Evolutionary conservation across 2,329 filamentous ascomycete species (phyloP), one percentile per base, ranked within the genome.

Genomic region (Cladophialophora exuberans): DNA sequence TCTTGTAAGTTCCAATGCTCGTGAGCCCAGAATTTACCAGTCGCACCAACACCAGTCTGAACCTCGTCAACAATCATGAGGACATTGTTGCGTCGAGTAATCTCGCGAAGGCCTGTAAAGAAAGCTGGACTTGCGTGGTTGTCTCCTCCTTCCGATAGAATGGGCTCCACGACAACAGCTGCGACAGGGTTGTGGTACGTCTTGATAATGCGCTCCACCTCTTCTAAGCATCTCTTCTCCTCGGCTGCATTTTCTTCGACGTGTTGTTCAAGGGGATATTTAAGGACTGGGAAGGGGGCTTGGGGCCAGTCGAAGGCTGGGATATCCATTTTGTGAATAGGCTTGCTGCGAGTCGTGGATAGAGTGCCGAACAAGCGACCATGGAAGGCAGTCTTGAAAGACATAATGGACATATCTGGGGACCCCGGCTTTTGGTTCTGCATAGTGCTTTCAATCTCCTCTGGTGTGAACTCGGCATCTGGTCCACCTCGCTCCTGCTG

Each of bases 301-400:
- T 93, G 89, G 23, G 91, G 91, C 91, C 91, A 96, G 80, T 96
- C 88, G 68, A 96, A 96, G 67, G 91, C 89, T 20, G 91, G 91
- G 65, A 96, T 96, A 70, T 96, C 91, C 65, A 96, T 79, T 78
- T 96, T 96, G 81, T 96, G 91, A 71, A 96, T 92, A 42, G 91
- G 84, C 82, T 96, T 96, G 73, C 87, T 92, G 70, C 91, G 88
- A 11, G 91, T 96, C 54, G 90, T 96, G 59, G 89, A 93, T 52
- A 96, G 82, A 55, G 83, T 87, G 68, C 90, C 91, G 66, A 96
- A 96, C 42, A 96, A 83, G 62, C 91, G 90, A 64, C 91, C 91
- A 77, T 96, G 91, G 82, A 96, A 96, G 59, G 80, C 89, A 31
- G 86, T 85, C 76, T 86, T 89, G 84, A 96, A 96, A 53, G 88